Evolutionary conservation across 257 asterid genomes (phyloP).

Genomic region (Knoxia roxburghii): DNA sequence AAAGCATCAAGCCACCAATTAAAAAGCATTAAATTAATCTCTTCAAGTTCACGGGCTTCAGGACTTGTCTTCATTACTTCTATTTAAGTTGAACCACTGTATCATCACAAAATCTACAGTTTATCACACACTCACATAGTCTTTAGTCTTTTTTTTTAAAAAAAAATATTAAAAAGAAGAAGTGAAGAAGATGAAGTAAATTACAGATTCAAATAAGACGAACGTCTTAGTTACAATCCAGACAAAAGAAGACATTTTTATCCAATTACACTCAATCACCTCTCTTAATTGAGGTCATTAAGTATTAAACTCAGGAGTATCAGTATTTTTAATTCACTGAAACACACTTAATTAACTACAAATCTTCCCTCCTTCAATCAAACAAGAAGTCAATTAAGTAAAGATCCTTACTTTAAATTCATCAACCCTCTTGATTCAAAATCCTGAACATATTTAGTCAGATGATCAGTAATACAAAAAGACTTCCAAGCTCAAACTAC

Average conservation of each 20-base stretch:
- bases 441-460: neutral
- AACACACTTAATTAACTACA: too few species aligned
- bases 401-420: neutral
- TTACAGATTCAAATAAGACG: neutral
- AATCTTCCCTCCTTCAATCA: neutral
- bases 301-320: too few species aligned
- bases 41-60: conserved; percentile 45
- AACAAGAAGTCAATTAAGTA: neutral
- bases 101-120: neutral
- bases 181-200: neutral
- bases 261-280: neutral
- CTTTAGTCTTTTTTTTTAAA: too few species aligned
- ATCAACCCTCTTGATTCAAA: neutral
- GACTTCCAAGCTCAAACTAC: neutral
- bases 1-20: conserved; percentile 28
- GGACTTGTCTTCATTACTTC: conserved; percentile 34
- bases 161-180: too few species aligned
- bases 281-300: too few species aligned
- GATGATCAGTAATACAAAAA: neutral
- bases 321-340: too few species aligned
- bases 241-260: too few species aligned
- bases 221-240: neutral
- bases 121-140: conserved; percentile 9
- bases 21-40: conserved; percentile 30
- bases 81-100: conserved; percentile 31